phyloP scores from a whole-genome alignment of 306 rosid species.

The Betula pendula region DNA sequence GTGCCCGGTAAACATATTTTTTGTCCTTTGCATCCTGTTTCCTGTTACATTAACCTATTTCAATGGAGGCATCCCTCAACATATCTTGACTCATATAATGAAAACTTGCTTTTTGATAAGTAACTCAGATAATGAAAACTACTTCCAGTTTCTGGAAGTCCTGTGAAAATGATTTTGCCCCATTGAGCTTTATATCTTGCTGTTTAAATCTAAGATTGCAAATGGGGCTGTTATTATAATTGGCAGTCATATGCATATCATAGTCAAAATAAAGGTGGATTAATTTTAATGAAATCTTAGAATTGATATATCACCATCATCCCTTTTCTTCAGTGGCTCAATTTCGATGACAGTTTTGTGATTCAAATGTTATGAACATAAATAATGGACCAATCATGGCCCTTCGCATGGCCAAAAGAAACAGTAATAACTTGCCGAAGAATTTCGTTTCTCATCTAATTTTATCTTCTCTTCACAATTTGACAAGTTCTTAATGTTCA shows the following conservation, averaged over 20 bases:
- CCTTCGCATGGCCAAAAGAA: not conserved
- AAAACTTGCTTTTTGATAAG: too few species aligned
- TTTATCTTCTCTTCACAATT: not conserved
- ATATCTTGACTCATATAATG: not conserved
- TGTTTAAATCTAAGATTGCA: not conserved
- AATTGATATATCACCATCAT: not conserved
- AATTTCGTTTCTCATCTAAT: not conserved
- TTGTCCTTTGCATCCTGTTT: not conserved
- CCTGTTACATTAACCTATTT: not conserved
- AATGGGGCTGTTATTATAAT: conserved; percentile 4
- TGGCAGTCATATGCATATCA: not conserved
- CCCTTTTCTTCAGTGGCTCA: not conserved
- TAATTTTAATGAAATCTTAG: not conserved
- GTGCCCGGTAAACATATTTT: conserved; percentile 66
- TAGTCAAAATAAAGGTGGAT: not conserved
- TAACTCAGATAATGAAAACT: not conserved
- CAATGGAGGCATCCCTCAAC: not conserved
- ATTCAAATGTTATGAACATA: not conserved
- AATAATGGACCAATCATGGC: not conserved
- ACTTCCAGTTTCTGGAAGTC: not conserved
- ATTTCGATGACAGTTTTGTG: not conserved
- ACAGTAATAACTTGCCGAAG: not conserved
- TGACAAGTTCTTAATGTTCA: not conserved
- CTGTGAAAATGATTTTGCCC: not conserved
- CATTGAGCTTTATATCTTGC: not conserved